phyloP scores from a whole-genome alignment of 176 grass and related monocot species.

The Saccharum spontaneum region DNA sequence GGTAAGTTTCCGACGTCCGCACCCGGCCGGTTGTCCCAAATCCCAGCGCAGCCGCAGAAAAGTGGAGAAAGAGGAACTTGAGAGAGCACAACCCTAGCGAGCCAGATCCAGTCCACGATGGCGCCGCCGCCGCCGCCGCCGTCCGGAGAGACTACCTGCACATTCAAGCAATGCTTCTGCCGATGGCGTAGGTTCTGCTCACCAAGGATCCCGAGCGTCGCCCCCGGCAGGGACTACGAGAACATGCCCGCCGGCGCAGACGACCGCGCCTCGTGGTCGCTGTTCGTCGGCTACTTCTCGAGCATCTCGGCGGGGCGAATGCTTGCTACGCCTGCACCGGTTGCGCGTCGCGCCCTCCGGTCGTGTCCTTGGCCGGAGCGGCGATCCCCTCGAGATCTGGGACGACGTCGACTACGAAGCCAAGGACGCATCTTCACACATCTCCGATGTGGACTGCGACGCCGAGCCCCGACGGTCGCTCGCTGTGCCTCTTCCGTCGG shows the following conservation, averaged over 20 bases:
- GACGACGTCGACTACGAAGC: neutral
- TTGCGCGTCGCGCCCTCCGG: neutral
- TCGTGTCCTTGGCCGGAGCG: neutral
- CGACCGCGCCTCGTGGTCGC: neutral
- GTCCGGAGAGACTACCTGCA: neutral
- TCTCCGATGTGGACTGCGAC: neutral
- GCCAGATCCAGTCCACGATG: no score
- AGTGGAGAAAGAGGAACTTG: no score
- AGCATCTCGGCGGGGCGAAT: neutral
- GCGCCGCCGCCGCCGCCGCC: no score
- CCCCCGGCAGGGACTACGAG: neutral
- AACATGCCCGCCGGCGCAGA: neutral
- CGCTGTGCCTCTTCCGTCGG: neutral
- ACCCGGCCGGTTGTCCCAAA: no score
- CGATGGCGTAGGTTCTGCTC: neutral
- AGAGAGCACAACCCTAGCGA: no score
- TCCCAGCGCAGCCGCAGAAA: no score
- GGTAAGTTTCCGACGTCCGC: no score
- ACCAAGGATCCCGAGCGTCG: neutral
- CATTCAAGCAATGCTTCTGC: neutral
- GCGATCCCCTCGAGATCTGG: neutral
- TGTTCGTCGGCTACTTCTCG: neutral
- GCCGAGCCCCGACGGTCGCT: neutral
- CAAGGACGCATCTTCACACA: no score
- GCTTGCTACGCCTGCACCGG: neutral